Base-by-base conservation (phyloP, 441 rosid species). In the Pelargonium fulgidum region DNA sequence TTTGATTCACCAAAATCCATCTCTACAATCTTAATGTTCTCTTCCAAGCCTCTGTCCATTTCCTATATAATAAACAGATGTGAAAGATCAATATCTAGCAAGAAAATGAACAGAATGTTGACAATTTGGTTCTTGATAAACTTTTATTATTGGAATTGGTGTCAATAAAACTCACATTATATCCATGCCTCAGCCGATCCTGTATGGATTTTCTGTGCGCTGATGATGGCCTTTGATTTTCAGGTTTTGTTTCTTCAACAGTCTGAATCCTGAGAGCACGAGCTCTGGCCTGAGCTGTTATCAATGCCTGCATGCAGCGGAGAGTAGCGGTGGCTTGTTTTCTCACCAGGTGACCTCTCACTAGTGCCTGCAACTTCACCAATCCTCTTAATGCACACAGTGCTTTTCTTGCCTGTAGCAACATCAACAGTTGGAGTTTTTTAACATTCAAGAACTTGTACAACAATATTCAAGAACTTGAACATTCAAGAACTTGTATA, bases 321-420 rank as follows among this genome's bases (percentile, higher is more conserved):
- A 88, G 88, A 10, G 93, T 88, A 17, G 85, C 89, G 0, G 78
- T 83, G 67, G 88, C 93, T 76, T 79, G 87, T 80, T 86, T 86
- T 73, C 90, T 81, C 47, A 86, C 90, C 64, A 88, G 77, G 75
- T 86, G 86, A 64, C 93, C 90, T 71, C 93, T 85, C 54, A 86
- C 80, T 63, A 88, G 58, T 50, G 90, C 89, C 79, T 88, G 88
- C 73, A 88, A 22, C 84, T 88, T 88, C 76, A 88, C 90, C 22
- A 88, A 65, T n/a, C 93, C 93, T 77, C 50, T 85, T 54, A 88
- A 77, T 2, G 93, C 93, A 70, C 75, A 69, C 68, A 93, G 73
- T 8, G 98, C 98, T 80, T 88, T 91, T 64, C 88, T 88, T 54
- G 97, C 98, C 98, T 93, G 80, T 36, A 72, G 65, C 48, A 68